Evolutionary conservation across 2,329 filamentous ascomycete species (phyloP).

Genomic region (Lecanosticta acicola): DNA sequence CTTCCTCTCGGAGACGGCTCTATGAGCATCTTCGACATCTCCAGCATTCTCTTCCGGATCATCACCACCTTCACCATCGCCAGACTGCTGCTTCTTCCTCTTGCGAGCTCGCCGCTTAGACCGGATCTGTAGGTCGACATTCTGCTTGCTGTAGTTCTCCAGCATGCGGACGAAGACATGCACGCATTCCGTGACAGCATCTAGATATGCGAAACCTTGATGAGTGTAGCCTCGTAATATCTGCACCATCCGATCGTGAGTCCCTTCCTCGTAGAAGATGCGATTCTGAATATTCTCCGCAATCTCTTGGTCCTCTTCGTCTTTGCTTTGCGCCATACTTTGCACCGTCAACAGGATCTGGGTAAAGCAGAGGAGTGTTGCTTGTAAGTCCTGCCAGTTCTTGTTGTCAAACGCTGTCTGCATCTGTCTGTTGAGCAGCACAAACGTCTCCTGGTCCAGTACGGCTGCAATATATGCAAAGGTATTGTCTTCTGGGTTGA

Average conservation of each 20-base stretch:
- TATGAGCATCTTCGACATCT: slow-evolving; percentile 65
- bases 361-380: slow-evolving; percentile 89
- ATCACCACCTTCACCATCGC: slow-evolving; percentile 30
- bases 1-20: slow-evolving; percentile 72
- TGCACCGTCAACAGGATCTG: slow-evolving; percentile 84
- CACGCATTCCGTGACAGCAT: slow-evolving; percentile 82
- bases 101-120: slow-evolving; percentile 67
- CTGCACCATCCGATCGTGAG: slow-evolving; percentile 77
- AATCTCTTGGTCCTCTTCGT: slow-evolving; percentile 95
- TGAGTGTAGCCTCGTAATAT: slow-evolving; percentile 85
- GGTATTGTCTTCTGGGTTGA: slow-evolving; percentile 56
- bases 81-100: slow-evolving; percentile 55
- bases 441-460: slow-evolving; percentile 90
- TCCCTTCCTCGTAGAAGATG: slow-evolving; percentile 97
- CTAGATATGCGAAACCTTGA: slow-evolving; percentile 88
- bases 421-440: slow-evolving; percentile 78
- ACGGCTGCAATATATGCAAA: slow-evolving; percentile 86
- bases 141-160: slow-evolving; percentile 90
- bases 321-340: slow-evolving; percentile 76
- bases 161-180: slow-evolving; percentile 90
- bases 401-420: slow-evolving; percentile 74
- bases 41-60: slow-evolving; percentile 59
- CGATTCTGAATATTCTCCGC: slow-evolving; percentile 94
- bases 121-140: slow-evolving; percentile 86
- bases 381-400: slow-evolving; percentile 78